Base-by-base conservation (phyloP, 805 yeast genomes). In the Candida tallmaniae region DNA sequence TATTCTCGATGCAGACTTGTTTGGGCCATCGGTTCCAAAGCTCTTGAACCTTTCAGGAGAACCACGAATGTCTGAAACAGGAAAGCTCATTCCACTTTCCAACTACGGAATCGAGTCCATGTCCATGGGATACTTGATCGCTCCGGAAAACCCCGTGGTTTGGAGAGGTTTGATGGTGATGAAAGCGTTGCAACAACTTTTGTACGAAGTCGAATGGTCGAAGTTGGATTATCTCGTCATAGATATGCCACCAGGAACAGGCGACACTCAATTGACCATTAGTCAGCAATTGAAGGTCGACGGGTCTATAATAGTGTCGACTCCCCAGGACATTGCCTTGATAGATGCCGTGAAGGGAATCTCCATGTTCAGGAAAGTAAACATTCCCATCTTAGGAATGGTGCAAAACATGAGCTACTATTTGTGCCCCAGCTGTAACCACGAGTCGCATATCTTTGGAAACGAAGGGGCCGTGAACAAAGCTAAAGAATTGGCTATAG, bases 171-270 rank as follows among this genome's bases (percentile, higher is more conserved):
- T 85, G 27, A 77, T 86, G 78, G 89, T 86, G 14, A 86, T 83
- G 76, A 86, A 86, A 54, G 95, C 94, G 0, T 54, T 86, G 16
- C 87, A 86, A 46, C 95, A 86, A 50, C 65, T 86, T n/a, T 52
- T 86, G 7, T 86, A 81, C 47, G 94, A 86, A 35, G 94, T 86
- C 1, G 73, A 78, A 29, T 86, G 95, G 95, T 51, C 64, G 6
- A 51, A 55, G 4, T 52, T 85, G 28, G 95, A 86, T 51, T 69
- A 78, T 15, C 60, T 86, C 31, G 80, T 86, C 2, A 63, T 86
- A 8, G 95, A 86, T 47, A 73, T 86, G 83, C 95, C 95, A 0
- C 95, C 95, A 0, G 95, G 95, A 2, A 86, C 95, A 0, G 95
- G 95, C 13, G 95, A 86, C 52, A 80, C 84, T 0, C 95, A 86